Evolutionary conservation across 2,329 filamentous ascomycete species (phyloP), one percentile per base, ranked within the genome.

Genomic region (Anisogramma anomala): DNA sequence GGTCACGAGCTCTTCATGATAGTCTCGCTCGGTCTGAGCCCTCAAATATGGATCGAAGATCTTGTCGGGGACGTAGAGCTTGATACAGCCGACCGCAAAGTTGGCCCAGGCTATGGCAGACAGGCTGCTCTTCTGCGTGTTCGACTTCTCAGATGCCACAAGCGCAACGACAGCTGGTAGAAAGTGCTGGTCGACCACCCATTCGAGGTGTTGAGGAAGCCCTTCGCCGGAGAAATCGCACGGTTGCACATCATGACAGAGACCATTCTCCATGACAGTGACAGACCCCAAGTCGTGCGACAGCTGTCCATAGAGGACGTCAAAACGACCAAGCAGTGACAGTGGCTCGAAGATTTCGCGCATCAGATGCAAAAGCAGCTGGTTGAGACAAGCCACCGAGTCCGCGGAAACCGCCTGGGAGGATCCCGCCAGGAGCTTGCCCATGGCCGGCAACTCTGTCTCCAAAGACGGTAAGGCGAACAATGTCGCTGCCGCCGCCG

Each of bases 61-160:
- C 50, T 81, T 79, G 58, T 94, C 82, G 0, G 93, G 88, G 2
- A 96, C 78, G 54, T 89, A 95, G 2, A 95, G 68, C 47, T 74
- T 74, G 35, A 96, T 67, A 28, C 81, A 75, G 13, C 80, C 79
- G 15, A 88, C 61, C 2, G 84, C 81, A 46, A 94, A 78, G 37
- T 82, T 70, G 20, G 87, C 69, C 77, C 88, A 91, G 4, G 83
- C 80, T 17, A 81, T 61, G 15, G 75, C 71, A 15, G 68, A 62
- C 37, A 61, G 58, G 2, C 53, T 50, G 13, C 50, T 46, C 14
- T 51, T 50, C 4, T 53, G 50, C 36, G 56, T 50, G n/a, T 43
- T 45, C 1, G 52, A 48, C 36, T 52, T 53, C 25, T 52, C 54
- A 8, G 61, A 58, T 5, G 60, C 58, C 17, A 63, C 56, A 18